Conservation (phyloP, 2,329 filamentous ascomycete genomes). For the Fusarium keratoplasticum region DNA sequence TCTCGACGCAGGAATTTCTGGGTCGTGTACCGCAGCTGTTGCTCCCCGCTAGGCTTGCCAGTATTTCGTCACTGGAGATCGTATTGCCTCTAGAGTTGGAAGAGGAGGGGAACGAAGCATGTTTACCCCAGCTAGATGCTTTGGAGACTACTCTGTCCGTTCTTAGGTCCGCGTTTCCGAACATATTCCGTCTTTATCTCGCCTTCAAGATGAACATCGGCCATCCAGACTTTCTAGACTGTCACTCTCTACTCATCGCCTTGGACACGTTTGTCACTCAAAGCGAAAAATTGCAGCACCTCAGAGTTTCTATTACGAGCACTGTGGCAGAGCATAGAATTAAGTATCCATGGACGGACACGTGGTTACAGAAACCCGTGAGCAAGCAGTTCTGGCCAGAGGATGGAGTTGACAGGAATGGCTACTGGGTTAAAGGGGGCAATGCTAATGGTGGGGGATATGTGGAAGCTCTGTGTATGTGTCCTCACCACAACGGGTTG, state of each 20-base stretch:
- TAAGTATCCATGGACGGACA: background rate
- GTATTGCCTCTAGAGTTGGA: background rate
- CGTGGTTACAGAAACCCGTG: background rate
- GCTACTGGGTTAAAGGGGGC: background rate
- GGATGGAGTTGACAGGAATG: background rate
- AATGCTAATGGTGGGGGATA: background rate
- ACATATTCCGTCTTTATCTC: background rate
- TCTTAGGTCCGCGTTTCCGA: background rate
- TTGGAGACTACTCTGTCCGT: background rate
- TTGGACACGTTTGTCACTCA: background rate
- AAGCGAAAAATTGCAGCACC: background rate
- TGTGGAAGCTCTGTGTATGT: background rate
- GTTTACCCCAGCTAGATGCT: background rate
- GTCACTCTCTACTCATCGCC: background rate
- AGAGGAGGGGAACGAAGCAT: rapidly evolving
- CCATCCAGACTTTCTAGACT: background rate
- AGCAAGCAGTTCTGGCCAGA: background rate
- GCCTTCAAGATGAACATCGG: background rate
- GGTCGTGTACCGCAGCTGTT: background rate
- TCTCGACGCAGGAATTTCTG: background rate
- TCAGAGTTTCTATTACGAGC: background rate
- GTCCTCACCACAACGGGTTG: background rate
- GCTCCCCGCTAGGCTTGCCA: background rate
- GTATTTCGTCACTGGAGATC: background rate
- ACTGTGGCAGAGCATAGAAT: background rate